Evolutionary conservation across 2,329 filamentous ascomycete genomes (phyloP).

Genomic region (Keithomyces neogunnii): DNA sequence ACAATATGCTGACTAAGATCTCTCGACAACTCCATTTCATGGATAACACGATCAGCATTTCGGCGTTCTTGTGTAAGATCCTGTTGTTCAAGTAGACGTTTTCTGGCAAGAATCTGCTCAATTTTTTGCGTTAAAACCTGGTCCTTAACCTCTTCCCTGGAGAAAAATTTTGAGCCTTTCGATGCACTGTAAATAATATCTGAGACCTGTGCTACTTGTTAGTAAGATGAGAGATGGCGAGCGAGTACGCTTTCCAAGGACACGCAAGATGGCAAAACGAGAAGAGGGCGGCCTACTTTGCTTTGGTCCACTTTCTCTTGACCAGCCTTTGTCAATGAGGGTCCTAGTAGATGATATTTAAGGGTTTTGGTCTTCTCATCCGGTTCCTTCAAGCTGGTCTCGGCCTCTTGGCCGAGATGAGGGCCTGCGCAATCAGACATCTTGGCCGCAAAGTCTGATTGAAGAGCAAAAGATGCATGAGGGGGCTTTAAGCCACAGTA

Average conservation of each 20-base stretch:
- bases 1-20: conserved; percentile 81
- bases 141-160: conserved; percentile 78
- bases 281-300: conserved; percentile 45
- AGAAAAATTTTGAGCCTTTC: conserved; percentile 94
- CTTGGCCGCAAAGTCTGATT: not conserved
- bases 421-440: not conserved
- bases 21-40: conserved; percentile 66
- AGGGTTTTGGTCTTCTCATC: conserved; percentile 47
- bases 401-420: conserved; percentile 2
- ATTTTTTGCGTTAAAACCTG: conserved; percentile 80
- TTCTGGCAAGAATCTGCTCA: conserved; percentile 65
- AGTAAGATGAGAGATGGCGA: not conserved
- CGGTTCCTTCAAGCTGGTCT: conserved; percentile 9
- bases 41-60: conserved; percentile 71
- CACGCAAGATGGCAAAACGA: not conserved
- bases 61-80: conserved; percentile 67
- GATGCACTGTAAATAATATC: conserved; percentile 96
- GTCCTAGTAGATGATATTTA: conserved; percentile 84
- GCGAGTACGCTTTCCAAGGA: not conserved
- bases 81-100: conserved; percentile 63
- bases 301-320: conserved; percentile 89
- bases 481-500: too few species aligned
- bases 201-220: conserved; percentile 52
- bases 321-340: conserved; percentile 86
- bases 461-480: too few species aligned